Conservation (phyloP, 257 asterid species). For the Linderniella brevidens region DNA sequence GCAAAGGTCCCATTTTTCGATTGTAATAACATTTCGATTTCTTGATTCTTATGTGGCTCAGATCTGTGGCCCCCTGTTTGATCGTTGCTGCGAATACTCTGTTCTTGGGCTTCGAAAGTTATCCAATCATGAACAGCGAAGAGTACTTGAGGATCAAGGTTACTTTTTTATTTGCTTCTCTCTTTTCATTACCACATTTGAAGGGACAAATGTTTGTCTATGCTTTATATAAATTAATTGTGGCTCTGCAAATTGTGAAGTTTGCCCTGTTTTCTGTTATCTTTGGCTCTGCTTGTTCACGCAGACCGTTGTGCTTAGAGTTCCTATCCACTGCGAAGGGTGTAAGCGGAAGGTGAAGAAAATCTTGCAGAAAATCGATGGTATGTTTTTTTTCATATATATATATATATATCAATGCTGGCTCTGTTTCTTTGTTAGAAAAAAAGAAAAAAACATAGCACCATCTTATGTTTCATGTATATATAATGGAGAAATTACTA, state of each 20-base stretch:
- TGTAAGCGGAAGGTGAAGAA: conserved; percentile 75
- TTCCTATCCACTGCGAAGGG: conserved; percentile 85
- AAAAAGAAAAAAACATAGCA: too few relatives aligned
- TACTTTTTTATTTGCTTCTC: neutral
- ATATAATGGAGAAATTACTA: too few relatives aligned
- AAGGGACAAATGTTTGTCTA: neutral
- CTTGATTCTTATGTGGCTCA: too few relatives aligned
- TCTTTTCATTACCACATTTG: neutral
- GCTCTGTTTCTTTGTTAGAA: neutral
- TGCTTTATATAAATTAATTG: too few relatives aligned
- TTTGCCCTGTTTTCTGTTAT: neutral
- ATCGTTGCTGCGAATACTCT: too few relatives aligned
- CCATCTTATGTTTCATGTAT: too few relatives aligned
- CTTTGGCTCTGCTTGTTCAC: conserved; percentile 1
- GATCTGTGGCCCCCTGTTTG: too few relatives aligned
- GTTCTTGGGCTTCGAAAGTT: too few relatives aligned
- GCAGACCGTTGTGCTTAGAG: conserved; percentile 70
- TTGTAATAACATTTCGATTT: too few relatives aligned
- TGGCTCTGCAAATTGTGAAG: neutral
- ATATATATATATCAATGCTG: neutral
- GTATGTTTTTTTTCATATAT: conserved; percentile 14
- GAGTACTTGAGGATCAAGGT: neutral
- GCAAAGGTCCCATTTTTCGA: too few relatives aligned
- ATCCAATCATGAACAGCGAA: too few relatives aligned
- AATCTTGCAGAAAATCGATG: conserved; percentile 59